phyloP scores from a whole-genome alignment of 768 basidiomycete genomes.

The Ephemerocybe angulata region DNA sequence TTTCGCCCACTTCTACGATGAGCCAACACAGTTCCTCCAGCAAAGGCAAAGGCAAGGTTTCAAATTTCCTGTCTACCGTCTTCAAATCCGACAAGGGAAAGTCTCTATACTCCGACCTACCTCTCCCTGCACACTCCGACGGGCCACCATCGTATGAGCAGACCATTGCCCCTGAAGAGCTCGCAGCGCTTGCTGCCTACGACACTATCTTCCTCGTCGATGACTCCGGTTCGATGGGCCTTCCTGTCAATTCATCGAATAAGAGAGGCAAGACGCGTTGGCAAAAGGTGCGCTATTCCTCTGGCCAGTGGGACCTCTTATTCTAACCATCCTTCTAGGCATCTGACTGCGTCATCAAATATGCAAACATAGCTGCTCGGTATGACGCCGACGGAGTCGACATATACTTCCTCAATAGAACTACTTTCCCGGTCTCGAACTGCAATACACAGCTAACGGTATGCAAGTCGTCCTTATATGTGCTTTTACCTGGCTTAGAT shows the following conservation, averaged over 20 bases:
- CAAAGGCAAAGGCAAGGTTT: too few relatives aligned
- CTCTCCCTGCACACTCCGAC: too few relatives aligned
- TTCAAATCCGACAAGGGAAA: too few relatives aligned
- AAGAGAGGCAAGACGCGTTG: background rate
- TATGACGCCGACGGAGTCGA: conserved; percentile 7
- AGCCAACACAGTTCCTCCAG: too few relatives aligned
- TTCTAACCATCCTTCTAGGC: background rate
- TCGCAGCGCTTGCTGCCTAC: too few relatives aligned
- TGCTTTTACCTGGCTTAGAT: background rate
- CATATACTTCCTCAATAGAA: conserved; percentile 9
- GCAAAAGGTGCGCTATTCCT: background rate
- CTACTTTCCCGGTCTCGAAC: too few relatives aligned
- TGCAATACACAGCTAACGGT: background rate
- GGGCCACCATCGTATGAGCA: too few relatives aligned
- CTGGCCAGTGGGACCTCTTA: background rate
- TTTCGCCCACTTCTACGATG: too few relatives aligned
- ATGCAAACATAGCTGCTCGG: background rate
- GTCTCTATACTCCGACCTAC: too few relatives aligned
- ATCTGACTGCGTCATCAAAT: background rate
- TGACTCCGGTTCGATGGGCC: conserved; percentile 6
- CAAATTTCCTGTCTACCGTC: too few relatives aligned
- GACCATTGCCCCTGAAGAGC: too few relatives aligned
- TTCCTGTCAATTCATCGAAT: background rate
- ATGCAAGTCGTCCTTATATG: background rate
- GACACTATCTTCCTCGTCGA: conserved; percentile 10